phyloP scores from a whole-genome alignment of 2,329 filamentous ascomycete species.

The Talaromyces sp. region DNA sequence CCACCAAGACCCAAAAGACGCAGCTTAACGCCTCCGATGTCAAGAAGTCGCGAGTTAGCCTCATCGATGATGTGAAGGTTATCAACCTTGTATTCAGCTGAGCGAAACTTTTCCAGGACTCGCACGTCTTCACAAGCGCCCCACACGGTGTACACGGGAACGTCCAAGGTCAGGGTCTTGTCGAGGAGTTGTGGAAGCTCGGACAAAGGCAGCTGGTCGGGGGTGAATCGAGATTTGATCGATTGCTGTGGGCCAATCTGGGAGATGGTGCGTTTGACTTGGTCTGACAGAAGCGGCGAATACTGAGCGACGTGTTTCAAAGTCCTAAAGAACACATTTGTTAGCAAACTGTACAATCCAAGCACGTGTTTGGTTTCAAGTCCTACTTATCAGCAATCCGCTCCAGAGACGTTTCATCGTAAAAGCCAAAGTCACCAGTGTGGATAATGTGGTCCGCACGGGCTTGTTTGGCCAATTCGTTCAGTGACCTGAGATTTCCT shows the following conservation, averaged over 20 bases:
- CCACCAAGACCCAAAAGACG: conserved; percentile 88
- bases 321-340: conserved; percentile 54
- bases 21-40: conserved; percentile 92
- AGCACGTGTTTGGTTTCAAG: not conserved
- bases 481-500: conserved; percentile 94
- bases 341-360: not conserved
- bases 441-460: conserved; percentile 97
- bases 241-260: conserved; percentile 58
- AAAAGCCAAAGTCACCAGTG: conserved; percentile 98
- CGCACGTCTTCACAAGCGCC: conserved; percentile 97
- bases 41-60: conserved; percentile 88
- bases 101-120: conserved; percentile 94
- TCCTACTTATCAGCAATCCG: conserved; percentile 92
- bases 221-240: conserved; percentile 78
- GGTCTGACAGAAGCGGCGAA: conserved; percentile 83
- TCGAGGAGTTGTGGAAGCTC: conserved; percentile 85
- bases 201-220: conserved; percentile 81
- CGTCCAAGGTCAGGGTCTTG: conserved; percentile 83
- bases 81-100: conserved; percentile 93
- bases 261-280: conserved; percentile 61
- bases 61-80: conserved; percentile 99
- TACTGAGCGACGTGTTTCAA: conserved; percentile 98
- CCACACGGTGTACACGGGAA: conserved; percentile 98
- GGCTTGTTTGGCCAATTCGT: conserved; percentile 91
- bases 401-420: conserved; percentile 91